phyloP scores from a whole-genome alignment of 352 stramenopile species.

The Globisporangium perplexum region DNA sequence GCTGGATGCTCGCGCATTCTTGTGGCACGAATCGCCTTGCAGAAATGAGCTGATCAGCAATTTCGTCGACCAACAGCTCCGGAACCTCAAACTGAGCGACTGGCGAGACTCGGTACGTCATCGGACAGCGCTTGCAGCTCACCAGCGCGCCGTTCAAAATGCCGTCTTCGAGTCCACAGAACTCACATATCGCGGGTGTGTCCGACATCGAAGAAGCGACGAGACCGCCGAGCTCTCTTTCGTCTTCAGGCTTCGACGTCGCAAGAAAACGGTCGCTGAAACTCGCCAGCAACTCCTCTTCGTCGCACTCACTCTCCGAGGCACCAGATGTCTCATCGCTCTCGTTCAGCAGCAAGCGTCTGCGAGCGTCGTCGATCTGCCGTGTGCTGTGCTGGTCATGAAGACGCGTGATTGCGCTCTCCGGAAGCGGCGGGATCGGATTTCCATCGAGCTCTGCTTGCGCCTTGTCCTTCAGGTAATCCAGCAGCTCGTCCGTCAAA shows the following conservation, averaged over 20 bases:
- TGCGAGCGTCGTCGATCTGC: slow-evolving; percentile 6
- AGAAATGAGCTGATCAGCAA: slow-evolving; percentile 4
- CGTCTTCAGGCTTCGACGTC: background rate
- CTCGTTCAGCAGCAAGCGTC: slow-evolving; percentile 1
- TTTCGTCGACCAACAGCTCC: slow-evolving; percentile 23
- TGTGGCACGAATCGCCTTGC: slow-evolving; percentile 5
- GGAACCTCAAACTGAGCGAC: slow-evolving; percentile 53
- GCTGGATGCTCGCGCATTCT: slow-evolving; percentile 10
- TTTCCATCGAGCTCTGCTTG: slow-evolving; percentile 50
- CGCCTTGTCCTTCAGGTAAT: slow-evolving; percentile 60
- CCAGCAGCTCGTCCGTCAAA: slow-evolving; percentile 62
- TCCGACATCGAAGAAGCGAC: background rate
- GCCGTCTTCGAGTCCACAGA: slow-evolving; percentile 58
- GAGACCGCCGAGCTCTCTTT: background rate
- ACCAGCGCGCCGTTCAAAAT: slow-evolving; percentile 56
- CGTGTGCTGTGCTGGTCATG: slow-evolving; percentile 9
- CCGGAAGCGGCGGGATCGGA: slow-evolving; percentile 38
- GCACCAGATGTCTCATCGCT: slow-evolving; percentile 28
- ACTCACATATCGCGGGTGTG: slow-evolving; percentile 25
- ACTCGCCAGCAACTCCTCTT: slow-evolving; percentile 45
- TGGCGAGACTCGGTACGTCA: slow-evolving; percentile 30
- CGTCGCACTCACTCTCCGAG: slow-evolving; percentile 31
- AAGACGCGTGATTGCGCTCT: slow-evolving; percentile 26
- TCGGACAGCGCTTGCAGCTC: slow-evolving; percentile 42
- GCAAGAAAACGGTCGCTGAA: slow-evolving; percentile 46